These are phyloP conservation scores for Bolboschoenoplectus hybrid DNA, from an alignment of 202 grass and related monocot species.

Conservation along the genomic window DNA sequence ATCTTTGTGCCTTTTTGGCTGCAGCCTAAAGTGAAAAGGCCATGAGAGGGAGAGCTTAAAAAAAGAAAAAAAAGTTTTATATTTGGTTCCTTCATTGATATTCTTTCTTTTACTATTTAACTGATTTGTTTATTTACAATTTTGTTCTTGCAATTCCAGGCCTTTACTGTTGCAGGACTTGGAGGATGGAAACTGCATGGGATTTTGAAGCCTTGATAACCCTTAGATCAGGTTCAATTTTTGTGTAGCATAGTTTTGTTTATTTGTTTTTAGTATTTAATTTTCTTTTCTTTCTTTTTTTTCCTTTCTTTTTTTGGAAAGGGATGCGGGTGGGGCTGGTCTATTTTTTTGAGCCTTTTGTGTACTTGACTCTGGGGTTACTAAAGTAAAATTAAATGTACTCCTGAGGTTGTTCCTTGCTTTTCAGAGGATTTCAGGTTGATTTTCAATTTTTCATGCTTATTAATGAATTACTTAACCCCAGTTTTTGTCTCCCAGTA, in stretches of 20 bases:
- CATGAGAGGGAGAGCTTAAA: not conserved
- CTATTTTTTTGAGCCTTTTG: not conserved
- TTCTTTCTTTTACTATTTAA: not conserved
- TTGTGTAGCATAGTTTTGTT: conserved; percentile 48
- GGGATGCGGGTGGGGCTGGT: not conserved
- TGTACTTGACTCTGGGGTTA: not conserved
- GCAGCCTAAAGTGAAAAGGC: not conserved
- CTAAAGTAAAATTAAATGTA: conserved; percentile 15
- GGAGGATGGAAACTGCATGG: conserved; percentile 86
- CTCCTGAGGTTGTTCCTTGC: not conserved
- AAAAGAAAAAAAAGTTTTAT: not conserved
- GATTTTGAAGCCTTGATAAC: conserved; percentile 74
- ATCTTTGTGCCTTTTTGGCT: not conserved
- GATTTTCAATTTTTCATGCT: not conserved
- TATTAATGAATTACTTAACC: not conserved
- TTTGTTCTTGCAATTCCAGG: conserved; percentile 53
- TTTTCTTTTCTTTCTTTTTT: not conserved
- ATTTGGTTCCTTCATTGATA: not conserved
- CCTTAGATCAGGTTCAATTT: conserved; percentile 47
- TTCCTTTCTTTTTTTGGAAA: not conserved
- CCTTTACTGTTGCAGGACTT: conserved; percentile 69
- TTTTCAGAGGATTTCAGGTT: not conserved
- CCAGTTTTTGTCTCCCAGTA: not conserved
- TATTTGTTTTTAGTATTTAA: not conserved
- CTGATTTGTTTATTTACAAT: not conserved